These are phyloP conservation scores for Saitoella complicata DNA, from an alignment of 805 yeast genomes.

Conservation along the genomic window DNA sequence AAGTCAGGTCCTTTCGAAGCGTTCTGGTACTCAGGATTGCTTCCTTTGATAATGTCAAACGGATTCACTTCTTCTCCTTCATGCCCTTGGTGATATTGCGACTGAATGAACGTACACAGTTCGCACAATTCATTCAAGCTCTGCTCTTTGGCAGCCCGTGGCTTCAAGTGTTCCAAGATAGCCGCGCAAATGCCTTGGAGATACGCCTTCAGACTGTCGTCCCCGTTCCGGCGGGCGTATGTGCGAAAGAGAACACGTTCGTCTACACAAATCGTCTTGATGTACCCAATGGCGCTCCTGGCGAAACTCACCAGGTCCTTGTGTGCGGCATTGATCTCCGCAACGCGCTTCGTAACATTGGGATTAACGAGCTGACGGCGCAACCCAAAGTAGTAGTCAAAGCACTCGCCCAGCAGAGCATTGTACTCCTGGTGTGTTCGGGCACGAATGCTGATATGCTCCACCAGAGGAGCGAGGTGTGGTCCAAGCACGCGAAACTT, in stretches of 20 bases:
- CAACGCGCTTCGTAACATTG: constrained; percentile 26
- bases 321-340: constrained; percentile 12
- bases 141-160: background rate
- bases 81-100: background rate
- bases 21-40: too few species aligned
- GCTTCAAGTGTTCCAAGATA: too few species aligned
- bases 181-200: too few species aligned
- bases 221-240: too few species aligned
- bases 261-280: too few species aligned
- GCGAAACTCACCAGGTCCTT: too few species aligned
- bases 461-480: constrained; percentile 22
- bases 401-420: constrained; percentile 53
- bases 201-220: too few species aligned
- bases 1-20: too few species aligned
- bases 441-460: constrained; percentile 26
- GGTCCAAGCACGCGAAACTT: constrained; percentile 38
- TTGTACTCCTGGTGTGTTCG: constrained; percentile 35
- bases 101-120: background rate
- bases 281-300: too few species aligned
- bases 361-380: constrained; percentile 36
- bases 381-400: constrained; percentile 42
- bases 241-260: too few species aligned
- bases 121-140: background rate
- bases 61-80: background rate
- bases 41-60: too few species aligned